Base-by-base conservation (phyloP, 108 stramenopile genomes). In the Parietichytrium sp. region DNA sequence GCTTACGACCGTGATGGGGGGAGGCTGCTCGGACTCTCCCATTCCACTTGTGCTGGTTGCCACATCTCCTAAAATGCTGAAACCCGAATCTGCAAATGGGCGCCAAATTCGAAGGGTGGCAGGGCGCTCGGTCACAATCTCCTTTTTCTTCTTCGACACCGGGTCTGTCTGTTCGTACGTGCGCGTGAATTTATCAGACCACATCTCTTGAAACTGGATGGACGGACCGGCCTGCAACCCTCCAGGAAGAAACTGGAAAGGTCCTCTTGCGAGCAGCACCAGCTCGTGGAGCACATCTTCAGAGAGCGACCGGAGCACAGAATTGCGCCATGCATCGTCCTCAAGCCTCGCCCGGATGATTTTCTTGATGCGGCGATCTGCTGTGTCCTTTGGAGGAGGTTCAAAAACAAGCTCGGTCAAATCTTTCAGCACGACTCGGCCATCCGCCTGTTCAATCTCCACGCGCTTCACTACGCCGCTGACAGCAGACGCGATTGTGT, bases 251-350 rank as follows among this genome's bases (percentile, higher is more conserved):
- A 72, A 72, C 1, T 72, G 61, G 38, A 33, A 72, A 6, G 61
- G 61, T 0, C 61, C 61, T 7, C 61, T 33, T n/a, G 61, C 61
- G 15, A 72, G 61, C 33, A 72, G 61, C 36, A 72, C 61, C 10
- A 72, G 61, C 61, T 72, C 61, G 61, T 72, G 61, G 38, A 72
- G 61, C 36, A 72, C 61, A 27, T 72, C 61, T 2, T 72, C 61
- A 0, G 61, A 33, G 38, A 72, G 20, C 0, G 61, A 72, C 20
- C 61, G 61, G 45, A 72, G 61, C 33, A 72, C 61, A 25, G 61
- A 72, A 20, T 12, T 42, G 33, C 61, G 61, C 61, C 61, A 72
- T 23, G 45, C 20, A 23, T 72, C 61, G 15, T 72, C 61, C 33
- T 72, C 61, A 10, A 42, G 38, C 20, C 61, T 16, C 20, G 45